Conservation (phyloP, 768 basidiomycete genomes). For the Leccinum boreale region DNA sequence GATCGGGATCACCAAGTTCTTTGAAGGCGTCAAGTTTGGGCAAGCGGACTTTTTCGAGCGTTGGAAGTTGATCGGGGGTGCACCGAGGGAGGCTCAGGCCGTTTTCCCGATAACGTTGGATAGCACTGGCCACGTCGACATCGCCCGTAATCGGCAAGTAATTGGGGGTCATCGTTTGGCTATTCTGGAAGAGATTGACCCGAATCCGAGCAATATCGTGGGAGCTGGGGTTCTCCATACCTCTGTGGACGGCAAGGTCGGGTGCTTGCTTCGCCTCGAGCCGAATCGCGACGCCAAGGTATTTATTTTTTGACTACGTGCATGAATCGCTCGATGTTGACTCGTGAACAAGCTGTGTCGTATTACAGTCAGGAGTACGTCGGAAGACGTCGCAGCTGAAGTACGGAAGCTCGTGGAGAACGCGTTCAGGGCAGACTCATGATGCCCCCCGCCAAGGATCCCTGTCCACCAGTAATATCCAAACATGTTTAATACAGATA, state of each 20-base stretch:
- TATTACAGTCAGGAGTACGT: conserved; percentile 91
- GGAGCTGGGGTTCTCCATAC: conserved; percentile 96
- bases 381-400: conserved; percentile 79
- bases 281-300: conserved; percentile 97
- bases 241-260: conserved; percentile 89
- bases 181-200: conserved; percentile 81
- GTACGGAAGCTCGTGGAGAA: conserved; percentile 53
- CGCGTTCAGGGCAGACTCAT: conserved; percentile 31
- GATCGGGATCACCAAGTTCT: conserved; percentile 85
- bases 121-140: conserved; percentile 67
- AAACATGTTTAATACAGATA: conserved; percentile 25
- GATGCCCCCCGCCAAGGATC: background rate
- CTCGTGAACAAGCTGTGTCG: conserved; percentile 68
- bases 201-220: conserved; percentile 91
- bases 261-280: conserved; percentile 88
- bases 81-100: conserved; percentile 86
- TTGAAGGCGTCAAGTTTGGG: conserved; percentile 87
- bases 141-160: conserved; percentile 68
- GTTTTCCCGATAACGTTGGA: conserved; percentile 81
- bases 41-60: conserved; percentile 92
- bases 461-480: conserved; percentile 13
- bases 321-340: background rate
- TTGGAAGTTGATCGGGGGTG: conserved; percentile 96
- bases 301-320: conserved; percentile 14
- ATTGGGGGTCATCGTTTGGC: conserved; percentile 76